Evolutionary conservation across 768 basidiomycete species (phyloP).

Genomic region (Boletus rubescentipes): DNA sequence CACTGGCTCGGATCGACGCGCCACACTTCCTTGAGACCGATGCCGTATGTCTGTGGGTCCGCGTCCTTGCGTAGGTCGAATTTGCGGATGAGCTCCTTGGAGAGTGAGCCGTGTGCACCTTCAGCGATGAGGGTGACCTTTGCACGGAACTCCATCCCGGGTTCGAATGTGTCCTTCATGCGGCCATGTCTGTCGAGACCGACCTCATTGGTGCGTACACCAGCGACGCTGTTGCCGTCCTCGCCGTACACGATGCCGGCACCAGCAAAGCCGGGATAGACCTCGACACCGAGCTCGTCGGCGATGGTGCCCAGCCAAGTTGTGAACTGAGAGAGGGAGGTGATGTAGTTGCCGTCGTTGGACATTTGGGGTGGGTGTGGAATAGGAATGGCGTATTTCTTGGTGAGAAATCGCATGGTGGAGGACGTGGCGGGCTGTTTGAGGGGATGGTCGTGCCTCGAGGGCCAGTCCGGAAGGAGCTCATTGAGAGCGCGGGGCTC

Average conservation of each 20-base stretch:
- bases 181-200: conserved; percentile 76
- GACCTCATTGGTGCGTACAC: conserved; percentile 91
- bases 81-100: conserved; percentile 71
- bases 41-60: conserved; percentile 92
- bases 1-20: conserved; percentile 66
- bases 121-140: conserved; percentile 92
- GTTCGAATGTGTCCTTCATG: conserved; percentile 87
- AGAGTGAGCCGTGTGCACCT: conserved; percentile 90
- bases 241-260: conserved; percentile 73
- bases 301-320: conserved; percentile 88
- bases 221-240: conserved; percentile 42
- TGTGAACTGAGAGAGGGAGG: conserved; percentile 85
- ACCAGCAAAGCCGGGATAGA: conserved; percentile 97
- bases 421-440: conserved; percentile 76
- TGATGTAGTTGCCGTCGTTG: conserved; percentile 91
- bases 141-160: conserved; percentile 94
- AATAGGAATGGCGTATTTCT: conserved; percentile 66
- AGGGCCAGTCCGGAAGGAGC: conserved; percentile 82
- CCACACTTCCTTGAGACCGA: conserved; percentile 99
- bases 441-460: conserved; percentile 68
- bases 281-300: conserved; percentile 85
- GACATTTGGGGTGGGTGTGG: conserved; percentile 98
- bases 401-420: conserved; percentile 83
- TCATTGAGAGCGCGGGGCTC: conserved; percentile 91
- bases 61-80: conserved; percentile 66